These are phyloP conservation scores for Westerdykella ornata DNA, from an alignment of 2,329 filamentous ascomycete species.

Conservation along the genomic window DNA sequence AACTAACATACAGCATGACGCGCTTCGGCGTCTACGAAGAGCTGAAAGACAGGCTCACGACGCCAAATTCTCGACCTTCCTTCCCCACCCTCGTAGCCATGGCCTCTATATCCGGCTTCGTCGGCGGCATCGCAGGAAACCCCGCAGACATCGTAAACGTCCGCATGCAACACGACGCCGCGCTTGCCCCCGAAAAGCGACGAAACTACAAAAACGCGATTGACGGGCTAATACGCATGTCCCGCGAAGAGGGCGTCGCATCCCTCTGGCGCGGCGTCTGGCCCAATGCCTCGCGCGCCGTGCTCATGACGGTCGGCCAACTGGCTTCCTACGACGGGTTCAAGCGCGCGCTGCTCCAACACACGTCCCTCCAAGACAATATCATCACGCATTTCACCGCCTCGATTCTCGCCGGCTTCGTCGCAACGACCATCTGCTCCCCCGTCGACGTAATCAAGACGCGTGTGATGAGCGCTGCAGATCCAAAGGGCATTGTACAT, in stretches of 20 bases:
- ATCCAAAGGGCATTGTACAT: conserved; percentile 50
- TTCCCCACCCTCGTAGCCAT: conserved; percentile 75
- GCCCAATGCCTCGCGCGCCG: conserved; percentile 73
- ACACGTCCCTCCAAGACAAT: conserved; percentile 60
- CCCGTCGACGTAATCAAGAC: conserved; percentile 90
- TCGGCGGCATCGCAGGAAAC: conserved; percentile 86
- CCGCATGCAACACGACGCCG: conserved; percentile 91
- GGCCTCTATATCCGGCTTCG: conserved; percentile 73
- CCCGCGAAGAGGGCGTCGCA: conserved; percentile 68
- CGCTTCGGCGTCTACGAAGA: conserved; percentile 96
- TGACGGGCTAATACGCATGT: conserved; percentile 80
- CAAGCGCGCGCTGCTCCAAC: conserved; percentile 61
- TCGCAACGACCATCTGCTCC: conserved; percentile 76
- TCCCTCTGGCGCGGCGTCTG: conserved; percentile 79
- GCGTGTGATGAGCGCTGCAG: conserved; percentile 66
- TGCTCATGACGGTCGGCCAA: conserved; percentile 83
- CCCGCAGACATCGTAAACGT: conserved; percentile 96
- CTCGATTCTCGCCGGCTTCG: conserved; percentile 70
- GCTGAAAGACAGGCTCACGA: conserved; percentile 65
- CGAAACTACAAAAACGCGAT: conserved; percentile 86
- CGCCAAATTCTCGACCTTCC: conserved; percentile 50
- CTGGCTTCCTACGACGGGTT: conserved; percentile 79
- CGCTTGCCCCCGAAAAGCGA: conserved; percentile 64
- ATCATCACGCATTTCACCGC: conserved; percentile 73
- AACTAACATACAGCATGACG: conserved; percentile 89